Evolutionary conservation across 1,139 yeast species (phyloP).

Genomic region (Nakaseomyces nivariensis): DNA sequence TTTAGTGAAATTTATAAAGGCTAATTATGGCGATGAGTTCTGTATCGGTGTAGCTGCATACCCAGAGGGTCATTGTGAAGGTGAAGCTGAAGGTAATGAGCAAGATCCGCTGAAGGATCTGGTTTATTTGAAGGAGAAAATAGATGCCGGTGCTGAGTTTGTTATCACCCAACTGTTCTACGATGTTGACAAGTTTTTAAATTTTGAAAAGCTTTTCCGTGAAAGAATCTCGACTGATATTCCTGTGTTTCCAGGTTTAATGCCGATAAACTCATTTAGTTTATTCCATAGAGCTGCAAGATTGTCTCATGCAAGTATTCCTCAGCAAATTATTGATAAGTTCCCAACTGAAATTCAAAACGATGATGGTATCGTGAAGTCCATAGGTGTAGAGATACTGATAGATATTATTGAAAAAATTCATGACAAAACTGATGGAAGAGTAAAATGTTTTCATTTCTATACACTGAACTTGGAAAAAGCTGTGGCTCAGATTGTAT

Average conservation of each 20-base stretch:
- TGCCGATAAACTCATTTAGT: constrained; percentile 91
- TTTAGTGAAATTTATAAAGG: constrained; percentile 65
- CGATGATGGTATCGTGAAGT: constrained; percentile 81
- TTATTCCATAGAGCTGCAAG: constrained; percentile 84
- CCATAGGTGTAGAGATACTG: constrained; percentile 68
- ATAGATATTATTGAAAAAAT: constrained; percentile 53
- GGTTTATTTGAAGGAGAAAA: constrained; percentile 69
- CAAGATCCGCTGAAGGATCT: constrained; percentile 60
- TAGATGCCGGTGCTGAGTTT: constrained; percentile 92
- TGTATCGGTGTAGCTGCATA: constrained; percentile 91
- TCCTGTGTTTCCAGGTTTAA: constrained; percentile 78
- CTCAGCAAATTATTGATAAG: constrained; percentile 40
- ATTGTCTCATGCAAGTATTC: constrained; percentile 82
- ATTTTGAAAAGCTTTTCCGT: constrained; percentile 37
- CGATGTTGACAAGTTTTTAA: constrained; percentile 48
- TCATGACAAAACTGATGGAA: constrained; percentile 41
- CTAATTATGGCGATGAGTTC: constrained; percentile 61
- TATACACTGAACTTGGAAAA: constrained; percentile 85
- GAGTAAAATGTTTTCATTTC: constrained; percentile 75
- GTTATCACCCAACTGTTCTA: constrained; percentile 82
- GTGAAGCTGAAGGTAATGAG: constrained; percentile 55
- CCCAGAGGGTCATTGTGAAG: constrained; percentile 86
- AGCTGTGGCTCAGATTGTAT: constrained; percentile 77
- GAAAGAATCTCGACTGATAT: constrained; percentile 37
- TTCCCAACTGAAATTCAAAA: constrained; percentile 49